phyloP scores from a whole-genome alignment of 2,329 filamentous ascomycete genomes.

The Alternaria sp. region DNA sequence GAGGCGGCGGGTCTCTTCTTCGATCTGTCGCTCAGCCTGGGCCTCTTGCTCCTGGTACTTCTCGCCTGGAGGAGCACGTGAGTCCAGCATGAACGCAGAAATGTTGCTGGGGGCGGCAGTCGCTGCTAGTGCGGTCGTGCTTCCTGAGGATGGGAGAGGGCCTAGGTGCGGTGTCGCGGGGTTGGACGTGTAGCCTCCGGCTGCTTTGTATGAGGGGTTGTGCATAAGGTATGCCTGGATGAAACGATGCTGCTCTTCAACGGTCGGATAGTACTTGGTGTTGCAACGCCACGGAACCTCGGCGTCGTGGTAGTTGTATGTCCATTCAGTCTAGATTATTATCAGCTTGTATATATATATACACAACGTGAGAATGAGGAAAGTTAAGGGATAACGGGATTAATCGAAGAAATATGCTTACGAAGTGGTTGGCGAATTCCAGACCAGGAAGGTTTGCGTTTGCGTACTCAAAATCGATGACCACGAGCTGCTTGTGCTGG shows the following conservation, averaged over 20 bases:
- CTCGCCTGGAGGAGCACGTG: constrained; percentile 48
- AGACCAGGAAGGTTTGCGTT: constrained; percentile 84
- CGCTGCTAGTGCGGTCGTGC: constrained; percentile 45
- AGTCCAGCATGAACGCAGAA: constrained; percentile 80
- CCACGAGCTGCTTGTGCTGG: constrained; percentile 92
- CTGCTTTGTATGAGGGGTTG: constrained; percentile 69
- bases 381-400: no score
- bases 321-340: constrained; percentile 78
- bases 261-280: constrained; percentile 74
- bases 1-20: constrained; percentile 73
- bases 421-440: constrained; percentile 98
- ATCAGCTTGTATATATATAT: constrained; percentile 1
- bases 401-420: constrained; percentile 48
- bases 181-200: constrained; percentile 62
- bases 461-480: constrained; percentile 98
- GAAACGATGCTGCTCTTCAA: constrained; percentile 84
- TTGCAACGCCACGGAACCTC: constrained; percentile 72
- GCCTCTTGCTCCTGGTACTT: constrained; percentile 56
- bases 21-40: constrained; percentile 65
- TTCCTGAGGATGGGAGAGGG: constrained; percentile 43
- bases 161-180: constrained; percentile 48
- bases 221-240: constrained; percentile 88
- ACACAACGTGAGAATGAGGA: background rate
- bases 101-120: constrained; percentile 53
- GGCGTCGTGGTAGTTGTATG: constrained; percentile 92